Conservation (phyloP, 2,329 filamentous ascomycete genomes). For the Fusarium sororula region DNA sequence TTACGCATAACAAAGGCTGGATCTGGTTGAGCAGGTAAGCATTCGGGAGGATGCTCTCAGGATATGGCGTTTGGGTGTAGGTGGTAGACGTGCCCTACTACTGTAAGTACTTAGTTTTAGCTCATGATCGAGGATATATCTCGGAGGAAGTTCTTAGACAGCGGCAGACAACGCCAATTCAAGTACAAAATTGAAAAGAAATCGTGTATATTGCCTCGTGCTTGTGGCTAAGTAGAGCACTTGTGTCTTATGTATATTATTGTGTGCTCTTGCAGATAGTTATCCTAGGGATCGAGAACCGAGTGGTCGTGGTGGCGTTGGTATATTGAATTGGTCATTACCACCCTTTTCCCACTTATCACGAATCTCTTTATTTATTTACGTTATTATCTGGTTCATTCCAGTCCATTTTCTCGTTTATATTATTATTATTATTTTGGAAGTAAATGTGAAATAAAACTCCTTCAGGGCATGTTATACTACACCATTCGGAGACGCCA, state of each 20-base stretch:
- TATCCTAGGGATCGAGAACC: background rate
- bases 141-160: constrained; percentile 24
- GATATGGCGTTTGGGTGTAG: constrained; percentile 42
- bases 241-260: background rate
- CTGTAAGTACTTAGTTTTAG: constrained; percentile 16
- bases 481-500: background rate
- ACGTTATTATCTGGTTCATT: background rate
- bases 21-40: constrained; percentile 26
- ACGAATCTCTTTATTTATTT: background rate
- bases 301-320: background rate
- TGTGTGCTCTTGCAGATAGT: background rate
- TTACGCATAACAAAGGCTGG: constrained; percentile 33
- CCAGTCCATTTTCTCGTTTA: background rate
- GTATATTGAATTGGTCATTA: background rate
- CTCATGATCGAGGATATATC: constrained; percentile 16
- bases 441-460: background rate
- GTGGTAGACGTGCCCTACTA: constrained; percentile 28
- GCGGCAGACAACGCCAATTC: background rate
- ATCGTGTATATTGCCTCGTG: background rate
- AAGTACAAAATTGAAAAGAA: background rate
- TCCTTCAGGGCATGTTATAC: background rate
- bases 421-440: background rate
- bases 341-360: background rate
- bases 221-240: background rate
- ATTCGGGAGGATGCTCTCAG: constrained; percentile 29